A percentile compares a stretch with the other conserved stretches of the same genome.
phyloP scores from a whole-genome alignment of 495 filamentous ascomycete species.

The Filosporella fistucella region DNA sequence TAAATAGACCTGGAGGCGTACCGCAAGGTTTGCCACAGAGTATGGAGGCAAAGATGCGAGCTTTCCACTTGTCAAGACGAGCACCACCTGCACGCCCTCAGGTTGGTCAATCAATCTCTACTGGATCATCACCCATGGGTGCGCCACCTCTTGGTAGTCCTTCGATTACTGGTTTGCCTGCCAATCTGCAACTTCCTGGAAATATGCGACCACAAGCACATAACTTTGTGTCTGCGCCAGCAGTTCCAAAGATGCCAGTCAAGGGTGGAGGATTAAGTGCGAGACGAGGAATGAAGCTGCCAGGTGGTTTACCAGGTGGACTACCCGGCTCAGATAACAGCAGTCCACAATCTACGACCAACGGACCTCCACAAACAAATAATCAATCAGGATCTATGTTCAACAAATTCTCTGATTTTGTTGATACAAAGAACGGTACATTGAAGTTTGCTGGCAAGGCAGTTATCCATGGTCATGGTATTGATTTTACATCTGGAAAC shows the following conservation, averaged over 20 bases:
- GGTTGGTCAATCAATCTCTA: conserved; percentile 27
- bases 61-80: conserved; percentile 65
- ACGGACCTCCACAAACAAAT: conserved; percentile 15
- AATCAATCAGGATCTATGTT: conserved; percentile 57
- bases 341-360: conserved; percentile 4
- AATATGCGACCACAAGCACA: conserved; percentile 36
- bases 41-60: conserved; percentile 75
- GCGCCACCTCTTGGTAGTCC: not conserved
- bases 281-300: conserved; percentile 23
- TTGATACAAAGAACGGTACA: conserved; percentile 87
- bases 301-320: conserved; percentile 19
- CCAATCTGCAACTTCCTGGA: conserved; percentile 35
- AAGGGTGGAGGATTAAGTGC: conserved; percentile 23
- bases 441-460: conserved; percentile 93
- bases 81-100: conserved; percentile 45
- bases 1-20: conserved; percentile 44
- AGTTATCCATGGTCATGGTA: conserved; percentile 77
- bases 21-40: conserved; percentile 79
- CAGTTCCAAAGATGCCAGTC: conserved; percentile 27
- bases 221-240: conserved; percentile 43
- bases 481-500: conserved; percentile 85
- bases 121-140: conserved; percentile 3
- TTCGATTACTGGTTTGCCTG: conserved; percentile 31
- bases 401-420: conserved; percentile 86
- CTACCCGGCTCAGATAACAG: not conserved